These are phyloP conservation scores for Triticum urartu DNA, from an alignment of 176 grass and related monocot species.

Conservation along the genomic window DNA sequence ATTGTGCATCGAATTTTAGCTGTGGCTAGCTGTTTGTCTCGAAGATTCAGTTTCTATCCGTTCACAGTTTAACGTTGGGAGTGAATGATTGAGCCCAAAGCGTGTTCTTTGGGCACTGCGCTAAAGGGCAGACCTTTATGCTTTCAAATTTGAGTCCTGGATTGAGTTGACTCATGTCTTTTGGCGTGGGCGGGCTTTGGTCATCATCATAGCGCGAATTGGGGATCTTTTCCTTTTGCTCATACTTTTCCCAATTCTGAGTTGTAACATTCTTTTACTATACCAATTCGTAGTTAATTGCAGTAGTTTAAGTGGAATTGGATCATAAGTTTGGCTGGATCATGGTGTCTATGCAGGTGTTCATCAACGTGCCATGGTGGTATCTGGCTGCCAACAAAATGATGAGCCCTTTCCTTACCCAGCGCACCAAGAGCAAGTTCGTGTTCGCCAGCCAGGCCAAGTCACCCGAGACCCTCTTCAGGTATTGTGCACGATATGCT, in stretches of 20 bases:
- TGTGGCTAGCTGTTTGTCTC: not conserved
- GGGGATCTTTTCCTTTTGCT: slow-evolving; percentile 18
- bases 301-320: not conserved
- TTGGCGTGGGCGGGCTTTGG: slow-evolving; percentile 28
- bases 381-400: slow-evolving; percentile 86
- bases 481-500: slow-evolving; percentile 25
- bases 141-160: slow-evolving; percentile 4
- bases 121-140: slow-evolving; percentile 36
- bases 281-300: not conserved
- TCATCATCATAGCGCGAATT: slow-evolving; percentile 23
- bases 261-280: not conserved
- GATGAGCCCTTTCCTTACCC: slow-evolving; percentile 93
- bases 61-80: slow-evolving; percentile 23
- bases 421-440: slow-evolving; percentile 97
- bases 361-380: slow-evolving; percentile 99
- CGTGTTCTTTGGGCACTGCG: slow-evolving; percentile 25
- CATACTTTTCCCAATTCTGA: not conserved
- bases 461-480: slow-evolving; percentile 84
- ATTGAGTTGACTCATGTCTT: slow-evolving; percentile 46
- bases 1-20: not conserved
- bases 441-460: slow-evolving; percentile 88
- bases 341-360: slow-evolving; percentile 47
- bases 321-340: slow-evolving; percentile 13
- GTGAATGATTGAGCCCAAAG: slow-evolving; percentile 30
- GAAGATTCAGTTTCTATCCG: slow-evolving; percentile 15